phyloP scores from a whole-genome alignment of 2,329 filamentous ascomycete species.

The Cytospora schulzeri region DNA sequence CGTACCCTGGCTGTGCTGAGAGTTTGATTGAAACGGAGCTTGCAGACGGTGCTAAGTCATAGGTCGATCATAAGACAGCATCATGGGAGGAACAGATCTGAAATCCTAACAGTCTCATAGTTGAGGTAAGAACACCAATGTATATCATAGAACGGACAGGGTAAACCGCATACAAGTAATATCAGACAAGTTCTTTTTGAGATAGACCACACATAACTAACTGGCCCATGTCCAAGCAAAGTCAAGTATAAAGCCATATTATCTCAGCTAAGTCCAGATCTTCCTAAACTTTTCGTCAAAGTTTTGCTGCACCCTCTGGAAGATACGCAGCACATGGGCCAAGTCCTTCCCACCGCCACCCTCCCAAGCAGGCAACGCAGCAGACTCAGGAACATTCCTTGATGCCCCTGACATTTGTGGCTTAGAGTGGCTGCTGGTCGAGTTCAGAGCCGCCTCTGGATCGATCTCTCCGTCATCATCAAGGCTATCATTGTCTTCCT shows the following conservation, averaged over 20 bases:
- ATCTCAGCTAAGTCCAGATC: slow-evolving; percentile 55
- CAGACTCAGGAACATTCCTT: slow-evolving; percentile 3
- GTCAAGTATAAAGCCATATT: no score
- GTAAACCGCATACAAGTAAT: no score
- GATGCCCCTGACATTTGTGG: slow-evolving; percentile 33
- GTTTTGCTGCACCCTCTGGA: slow-evolving; percentile 57
- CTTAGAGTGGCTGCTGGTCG: slow-evolving; percentile 34
- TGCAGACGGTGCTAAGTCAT: not conserved
- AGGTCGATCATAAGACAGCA: no score
- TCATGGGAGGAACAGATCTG: no score
- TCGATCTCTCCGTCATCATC: slow-evolving; percentile 32
- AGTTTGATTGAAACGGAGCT: not conserved
- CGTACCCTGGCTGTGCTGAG: not conserved
- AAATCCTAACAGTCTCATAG: no score
- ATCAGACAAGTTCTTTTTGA: no score
- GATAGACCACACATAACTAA: no score
- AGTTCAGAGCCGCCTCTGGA: not conserved
- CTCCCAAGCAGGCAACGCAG: slow-evolving; percentile 23
- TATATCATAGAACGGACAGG: no score
- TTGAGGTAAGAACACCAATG: no score
- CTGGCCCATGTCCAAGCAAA: not conserved
- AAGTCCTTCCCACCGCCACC: slow-evolving; percentile 48
- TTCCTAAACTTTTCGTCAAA: slow-evolving; percentile 67
- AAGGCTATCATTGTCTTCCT: slow-evolving; percentile 46
- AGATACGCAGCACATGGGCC: slow-evolving; percentile 60